Conservation (phyloP, 2,329 filamentous ascomycete genomes). For the Xylaria sp. region DNA sequence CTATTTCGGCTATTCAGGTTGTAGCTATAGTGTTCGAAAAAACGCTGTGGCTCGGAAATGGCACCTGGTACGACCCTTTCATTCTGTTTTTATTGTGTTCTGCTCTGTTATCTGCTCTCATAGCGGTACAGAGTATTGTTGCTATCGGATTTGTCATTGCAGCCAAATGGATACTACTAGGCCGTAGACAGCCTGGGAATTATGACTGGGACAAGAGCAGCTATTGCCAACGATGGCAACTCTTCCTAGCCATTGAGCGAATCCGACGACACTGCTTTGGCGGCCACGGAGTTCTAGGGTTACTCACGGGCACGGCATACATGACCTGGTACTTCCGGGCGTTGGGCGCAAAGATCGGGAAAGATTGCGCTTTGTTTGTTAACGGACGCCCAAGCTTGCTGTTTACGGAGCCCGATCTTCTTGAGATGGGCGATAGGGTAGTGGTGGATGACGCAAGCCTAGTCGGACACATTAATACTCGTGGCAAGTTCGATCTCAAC, state of each 20-base stretch:
- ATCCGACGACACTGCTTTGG: conserved; percentile 63
- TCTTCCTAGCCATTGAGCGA: conserved; percentile 64
- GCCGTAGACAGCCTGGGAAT: conserved; percentile 61
- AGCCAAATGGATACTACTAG: conserved; percentile 64
- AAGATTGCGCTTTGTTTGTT: conserved; percentile 66
- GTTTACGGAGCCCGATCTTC: conserved; percentile 68
- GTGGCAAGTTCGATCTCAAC: conserved; percentile 67
- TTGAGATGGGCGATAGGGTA: conserved; percentile 64
- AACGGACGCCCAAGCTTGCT: conserved; percentile 63
- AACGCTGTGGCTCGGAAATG: conserved; percentile 22
- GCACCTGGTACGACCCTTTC: conserved; percentile 37
- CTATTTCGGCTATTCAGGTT: conserved; percentile 61
- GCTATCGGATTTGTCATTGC: conserved; percentile 58
- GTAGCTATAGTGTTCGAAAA: conserved; percentile 41
- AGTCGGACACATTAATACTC: conserved; percentile 67
- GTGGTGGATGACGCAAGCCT: conserved; percentile 66
- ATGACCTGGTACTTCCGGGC: conserved; percentile 64
- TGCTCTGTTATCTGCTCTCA: conserved; percentile 56
- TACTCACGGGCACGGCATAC: conserved; percentile 65
- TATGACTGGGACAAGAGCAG: conserved; percentile 68
- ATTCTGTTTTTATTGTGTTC: conserved; percentile 56
- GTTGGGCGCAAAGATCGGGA: conserved; percentile 64
- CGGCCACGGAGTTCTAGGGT: conserved; percentile 61
- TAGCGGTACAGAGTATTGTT: conserved; percentile 56
- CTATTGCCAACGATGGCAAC: conserved; percentile 69